Evolutionary conservation across 73 alveolate species (phyloP), one percentile per base, ranked within the genome.

Genomic region (Durusdinium trenchii): DNA sequence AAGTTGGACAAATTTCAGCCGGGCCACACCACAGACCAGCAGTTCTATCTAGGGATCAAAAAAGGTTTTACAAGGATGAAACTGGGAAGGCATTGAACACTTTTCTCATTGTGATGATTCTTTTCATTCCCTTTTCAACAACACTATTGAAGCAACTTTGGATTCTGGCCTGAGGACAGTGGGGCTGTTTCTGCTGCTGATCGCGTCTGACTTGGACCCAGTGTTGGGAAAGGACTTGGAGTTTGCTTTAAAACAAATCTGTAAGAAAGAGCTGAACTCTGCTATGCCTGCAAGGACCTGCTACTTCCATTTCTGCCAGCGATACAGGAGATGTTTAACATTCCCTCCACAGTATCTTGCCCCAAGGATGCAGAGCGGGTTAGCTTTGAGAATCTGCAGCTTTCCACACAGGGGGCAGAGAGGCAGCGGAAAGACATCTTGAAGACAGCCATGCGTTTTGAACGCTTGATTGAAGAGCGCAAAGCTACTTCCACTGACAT

Each of bases 201-300:
- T 82, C 50, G 73, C 93, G 2, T 14, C 93, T 5, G 93, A 82
- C 36, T 16, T 82, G 69, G 93, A 82, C 73, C 93, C n/a, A 35
- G 47, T 9, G 73, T 73, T 3, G 93, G 93, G 35, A 82, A 82
- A 73, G 93, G 50, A 32, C 67, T n/a, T n/a, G n/a, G n/a, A n/a
- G n/a, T n/a, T n/a, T n/a, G n/a, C n/a, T n/a, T n/a, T n/a, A n/a
- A n/a, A n/a, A n/a, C n/a, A n/a, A 26, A 57, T 23, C 12, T 57
- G 23, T 23, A 57, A 23, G 69, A 23, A 23, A 23, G 23, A 57
- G 12, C 69, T 16, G 12, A 57, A 57, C 69, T 57, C 48, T 6
- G 3, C 35, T 6, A 9, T 38, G 86, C 3, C 45, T 50, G 69
- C 30, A 4, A 82, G 93, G 93, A 82, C 36, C 73, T 82, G 5